These are phyloP conservation scores for Penicillium freii DNA, from an alignment of 2,329 filamentous ascomycete species.

Conservation along the genomic window DNA sequence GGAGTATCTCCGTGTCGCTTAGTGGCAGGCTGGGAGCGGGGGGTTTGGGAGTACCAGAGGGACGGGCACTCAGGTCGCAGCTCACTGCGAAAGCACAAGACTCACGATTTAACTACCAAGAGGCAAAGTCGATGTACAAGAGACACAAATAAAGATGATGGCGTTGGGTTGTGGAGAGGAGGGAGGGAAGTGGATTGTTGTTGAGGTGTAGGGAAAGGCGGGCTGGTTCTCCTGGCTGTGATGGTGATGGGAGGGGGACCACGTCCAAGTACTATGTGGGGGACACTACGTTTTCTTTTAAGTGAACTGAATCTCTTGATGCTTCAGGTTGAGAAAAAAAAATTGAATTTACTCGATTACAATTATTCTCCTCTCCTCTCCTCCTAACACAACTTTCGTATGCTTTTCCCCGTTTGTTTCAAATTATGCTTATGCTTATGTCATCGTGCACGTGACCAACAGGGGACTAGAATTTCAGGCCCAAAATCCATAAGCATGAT, in stretches of 20 bases:
- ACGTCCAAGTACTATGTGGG: neutral
- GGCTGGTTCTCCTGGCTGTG: conserved; percentile 28
- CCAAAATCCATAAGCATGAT: neutral
- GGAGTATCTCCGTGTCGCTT: conserved; percentile 43
- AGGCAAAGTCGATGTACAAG: neutral
- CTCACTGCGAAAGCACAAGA: conserved; percentile 8
- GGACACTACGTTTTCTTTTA: neutral
- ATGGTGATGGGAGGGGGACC: conserved; percentile 24
- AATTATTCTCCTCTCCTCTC: neutral
- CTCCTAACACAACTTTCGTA: conserved; percentile 7
- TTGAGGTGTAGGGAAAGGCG: conserved; percentile 27
- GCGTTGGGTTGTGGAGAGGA: conserved; percentile 10
- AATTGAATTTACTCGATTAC: neutral
- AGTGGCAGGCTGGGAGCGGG: conserved; percentile 39
- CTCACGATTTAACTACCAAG: neutral
- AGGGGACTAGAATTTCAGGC: conserved; percentile 5
- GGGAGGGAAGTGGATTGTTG: conserved; percentile 18
- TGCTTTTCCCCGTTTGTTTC: conserved; percentile 22
- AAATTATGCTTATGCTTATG: conserved; percentile 17
- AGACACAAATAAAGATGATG: conserved; percentile 9
- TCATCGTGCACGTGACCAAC: conserved; percentile 12
- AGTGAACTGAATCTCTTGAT: neutral
- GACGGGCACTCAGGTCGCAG: conserved; percentile 13
- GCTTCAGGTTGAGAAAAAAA: neutral
- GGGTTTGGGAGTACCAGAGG: conserved; percentile 29